These are phyloP conservation scores for Pleurotus salmoneostramineus DNA, from an alignment of 768 basidiomycete genomes.

Conservation along the genomic window DNA sequence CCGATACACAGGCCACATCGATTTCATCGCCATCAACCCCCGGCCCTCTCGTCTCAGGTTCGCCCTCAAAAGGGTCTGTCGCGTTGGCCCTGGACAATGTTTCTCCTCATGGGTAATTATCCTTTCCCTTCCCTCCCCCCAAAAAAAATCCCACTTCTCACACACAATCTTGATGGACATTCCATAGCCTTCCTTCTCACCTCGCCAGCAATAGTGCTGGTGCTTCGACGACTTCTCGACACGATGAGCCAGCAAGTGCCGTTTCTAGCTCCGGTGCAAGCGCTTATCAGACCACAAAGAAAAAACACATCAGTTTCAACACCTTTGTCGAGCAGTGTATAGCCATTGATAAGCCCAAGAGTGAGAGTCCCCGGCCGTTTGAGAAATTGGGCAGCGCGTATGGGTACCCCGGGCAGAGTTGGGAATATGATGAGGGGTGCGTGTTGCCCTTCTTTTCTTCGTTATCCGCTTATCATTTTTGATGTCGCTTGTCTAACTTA, in stretches of 20 bases:
- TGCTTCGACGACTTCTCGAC: not conserved
- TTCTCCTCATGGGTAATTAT: slow-evolving; percentile 1
- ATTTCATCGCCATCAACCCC: slow-evolving; percentile 2
- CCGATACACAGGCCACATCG: slow-evolving; percentile 3
- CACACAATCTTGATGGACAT: not conserved
- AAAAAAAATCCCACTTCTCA: not conserved
- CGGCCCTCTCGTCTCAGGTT: slow-evolving; percentile 4
- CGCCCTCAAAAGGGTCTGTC: slow-evolving; percentile 1
- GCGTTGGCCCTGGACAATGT: not conserved
- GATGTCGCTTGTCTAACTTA: slow-evolving; percentile 4
- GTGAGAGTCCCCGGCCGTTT: slow-evolving; percentile 10
- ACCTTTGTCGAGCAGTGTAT: slow-evolving; percentile 98
- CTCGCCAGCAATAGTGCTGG: not conserved
- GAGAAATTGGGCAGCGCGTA: slow-evolving; percentile 14
- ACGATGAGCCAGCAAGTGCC: not conserved
- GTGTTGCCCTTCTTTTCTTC: slow-evolving; percentile 20
- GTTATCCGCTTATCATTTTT: slow-evolving; percentile 5
- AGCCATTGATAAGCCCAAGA: slow-evolving; percentile 75
- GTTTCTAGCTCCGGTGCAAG: slow-evolving; percentile 6
- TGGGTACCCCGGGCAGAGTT: slow-evolving; percentile 20
- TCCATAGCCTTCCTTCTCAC: not conserved
- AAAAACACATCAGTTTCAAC: slow-evolving; percentile 95
- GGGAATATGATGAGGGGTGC: slow-evolving; percentile 63
- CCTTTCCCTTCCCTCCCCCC: no score
- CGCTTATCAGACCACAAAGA: slow-evolving; percentile 33